Base-by-base conservation (phyloP, 176 grass and related monocot genomes). In the Pontederia crassipes region DNA sequence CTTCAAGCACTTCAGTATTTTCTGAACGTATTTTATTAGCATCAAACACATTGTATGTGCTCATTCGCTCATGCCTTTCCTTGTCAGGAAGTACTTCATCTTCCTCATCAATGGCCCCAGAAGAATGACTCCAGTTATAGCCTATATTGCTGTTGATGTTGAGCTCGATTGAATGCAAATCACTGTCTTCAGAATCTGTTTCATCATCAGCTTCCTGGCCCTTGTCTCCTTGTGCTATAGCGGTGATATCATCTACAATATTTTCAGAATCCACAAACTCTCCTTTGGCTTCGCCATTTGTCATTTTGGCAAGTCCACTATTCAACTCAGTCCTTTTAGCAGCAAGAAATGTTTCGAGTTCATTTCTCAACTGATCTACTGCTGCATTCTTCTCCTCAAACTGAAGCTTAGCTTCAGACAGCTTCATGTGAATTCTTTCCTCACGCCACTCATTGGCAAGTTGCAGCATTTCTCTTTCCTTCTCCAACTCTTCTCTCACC, bases 331-430 rank as follows among this genome's bases (percentile, higher is more conserved):
- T 53, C 28, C 61, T 58, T 49, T 59, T 79, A 58, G 56, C 59
- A 28, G 65, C 54, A 28, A 93, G 20, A 57, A 84, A 88, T 8
- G 71, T 66, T 74, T 91, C 70, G 35, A 97, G 82, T 65, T 97
- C 83, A 2, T 55, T 58, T 18, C 79, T 85, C 17, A 97, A 75
- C 46, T 75, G 75, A 54, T 97, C 84, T 8, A 97, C 71, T 2
- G 66, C 84, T 53, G 74, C 82, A 76, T 88, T 83, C 70, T 91
- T 91, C 71, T 97, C 92, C 75, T 97, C 92, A 53, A 91, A 91
- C 54, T 97, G 87, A 46, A 83, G 40, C 72, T 79, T 65, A 1
- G 92, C 92, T 65, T 97, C 87, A 2, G 72, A 73, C 16, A 97
- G 82, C 52, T 91, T 97, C 92, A 97, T 97, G 70, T 78, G 73